These are phyloP conservation scores for Hypoxylon subgilvum DNA, from an alignment of 495 filamentous ascomycete genomes.

Conservation along the genomic window DNA sequence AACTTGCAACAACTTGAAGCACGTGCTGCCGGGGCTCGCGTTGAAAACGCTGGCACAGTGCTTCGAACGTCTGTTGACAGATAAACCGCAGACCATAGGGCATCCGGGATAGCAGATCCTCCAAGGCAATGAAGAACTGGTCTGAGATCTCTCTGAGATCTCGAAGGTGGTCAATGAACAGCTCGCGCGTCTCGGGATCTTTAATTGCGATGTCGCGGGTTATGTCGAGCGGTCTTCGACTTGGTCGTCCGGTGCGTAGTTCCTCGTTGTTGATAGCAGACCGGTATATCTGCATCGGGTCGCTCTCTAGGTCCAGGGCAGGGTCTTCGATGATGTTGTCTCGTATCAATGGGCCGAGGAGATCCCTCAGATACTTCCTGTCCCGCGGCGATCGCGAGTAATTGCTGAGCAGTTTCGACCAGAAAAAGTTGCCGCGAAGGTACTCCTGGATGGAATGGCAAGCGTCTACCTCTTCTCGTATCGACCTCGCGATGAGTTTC, in stretches of 20 bases:
- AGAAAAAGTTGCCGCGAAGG: constrained; percentile 89
- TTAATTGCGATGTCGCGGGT: constrained; percentile 90
- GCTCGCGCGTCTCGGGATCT: constrained; percentile 86
- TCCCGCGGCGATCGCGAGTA: constrained; percentile 93
- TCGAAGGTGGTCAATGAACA: constrained; percentile 90
- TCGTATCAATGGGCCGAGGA: constrained; percentile 80
- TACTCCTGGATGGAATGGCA: constrained; percentile 80
- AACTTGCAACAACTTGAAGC: constrained; percentile 83
- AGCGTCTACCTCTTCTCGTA: constrained; percentile 83
- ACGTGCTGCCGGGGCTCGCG: constrained; percentile 78
- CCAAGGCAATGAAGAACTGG: constrained; percentile 79
- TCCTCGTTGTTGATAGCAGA: constrained; percentile 96
- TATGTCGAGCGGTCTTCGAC: constrained; percentile 77
- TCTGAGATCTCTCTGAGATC: constrained; percentile 92
- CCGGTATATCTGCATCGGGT: constrained; percentile 96
- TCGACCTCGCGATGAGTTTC: constrained; percentile 81
- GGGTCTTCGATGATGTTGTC: constrained; percentile 91
- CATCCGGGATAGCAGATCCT: constrained; percentile 84
- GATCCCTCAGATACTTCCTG: constrained; percentile 85
- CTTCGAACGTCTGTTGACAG: constrained; percentile 82
- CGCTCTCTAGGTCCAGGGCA: constrained; percentile 89
- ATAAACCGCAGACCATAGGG: constrained; percentile 93
- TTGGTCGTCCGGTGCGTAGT: constrained; percentile 84
- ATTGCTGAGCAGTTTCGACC: constrained; percentile 80
- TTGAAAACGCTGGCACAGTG: constrained; percentile 74